Percentiles rank a stretch among this genome's conserved stretches.
phyloP scores from a whole-genome alignment of 352 stramenopile species.

The Pythium coloratum region DNA sequence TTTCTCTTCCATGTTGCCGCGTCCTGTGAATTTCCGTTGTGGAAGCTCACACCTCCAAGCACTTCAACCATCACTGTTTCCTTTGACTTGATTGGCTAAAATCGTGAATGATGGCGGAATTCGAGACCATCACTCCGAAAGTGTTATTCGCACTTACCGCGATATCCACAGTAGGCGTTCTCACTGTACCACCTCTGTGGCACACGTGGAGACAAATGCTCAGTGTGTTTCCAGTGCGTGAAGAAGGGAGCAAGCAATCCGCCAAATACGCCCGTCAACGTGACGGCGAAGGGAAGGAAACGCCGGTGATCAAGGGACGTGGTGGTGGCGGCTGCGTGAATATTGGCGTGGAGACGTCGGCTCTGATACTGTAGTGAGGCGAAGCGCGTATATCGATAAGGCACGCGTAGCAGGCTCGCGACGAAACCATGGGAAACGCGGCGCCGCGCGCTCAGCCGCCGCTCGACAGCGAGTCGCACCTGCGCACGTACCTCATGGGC shows the following conservation, averaged over 20 bases:
- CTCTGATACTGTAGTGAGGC: neutral
- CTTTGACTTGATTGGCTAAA: constrained; percentile 23
- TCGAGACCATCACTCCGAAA: constrained; percentile 16
- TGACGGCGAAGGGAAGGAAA: neutral
- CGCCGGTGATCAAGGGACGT: neutral
- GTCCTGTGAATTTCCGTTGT: neutral
- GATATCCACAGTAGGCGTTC: neutral
- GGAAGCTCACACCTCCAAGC: neutral
- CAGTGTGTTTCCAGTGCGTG: neutral
- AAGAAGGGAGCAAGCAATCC: constrained; percentile 5
- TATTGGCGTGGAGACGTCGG: neutral
- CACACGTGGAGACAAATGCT: neutral
- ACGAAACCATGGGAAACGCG: constrained; percentile 71
- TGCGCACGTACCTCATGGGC: constrained; percentile 87
- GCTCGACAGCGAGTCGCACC: constrained; percentile 84
- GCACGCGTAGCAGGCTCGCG: neutral
- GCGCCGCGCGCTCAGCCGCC: constrained; percentile 75
- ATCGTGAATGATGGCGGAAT: constrained; percentile 7
- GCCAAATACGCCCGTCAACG: neutral
- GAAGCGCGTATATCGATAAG: neutral
- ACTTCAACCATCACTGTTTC: constrained; percentile 16
- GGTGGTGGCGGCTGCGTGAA: neutral
- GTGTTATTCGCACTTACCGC: neutral
- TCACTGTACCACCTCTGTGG: constrained; percentile 2
- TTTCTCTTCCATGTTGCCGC: constrained; percentile 3